A percentile compares a stretch with the other conserved stretches of the same genome.
Conservation (phyloP, 257 asterid species). For the Eustoma russellianum region DNA sequence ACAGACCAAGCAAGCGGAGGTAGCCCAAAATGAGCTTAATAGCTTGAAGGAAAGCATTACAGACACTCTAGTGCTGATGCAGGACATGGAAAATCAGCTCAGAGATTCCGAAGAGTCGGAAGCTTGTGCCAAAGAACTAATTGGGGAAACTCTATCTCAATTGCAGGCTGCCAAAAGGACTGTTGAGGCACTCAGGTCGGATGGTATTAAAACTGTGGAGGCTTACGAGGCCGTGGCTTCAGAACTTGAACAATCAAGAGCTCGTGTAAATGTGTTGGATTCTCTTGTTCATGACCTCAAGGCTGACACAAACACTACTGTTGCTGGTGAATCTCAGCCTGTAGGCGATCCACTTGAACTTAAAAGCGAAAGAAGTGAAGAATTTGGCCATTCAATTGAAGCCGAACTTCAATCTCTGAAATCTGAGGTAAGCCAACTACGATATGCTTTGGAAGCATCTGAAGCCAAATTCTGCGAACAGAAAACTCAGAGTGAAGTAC, state of each 20-base stretch:
- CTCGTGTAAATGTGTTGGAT: slow-evolving; percentile 52
- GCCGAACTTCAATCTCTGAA: slow-evolving; percentile 35
- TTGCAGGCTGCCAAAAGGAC: slow-evolving; percentile 57
- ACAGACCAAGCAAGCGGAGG: slow-evolving; percentile 33
- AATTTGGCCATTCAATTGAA: slow-evolving; percentile 13
- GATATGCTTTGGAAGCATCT: slow-evolving; percentile 56
- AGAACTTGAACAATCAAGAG: slow-evolving; percentile 63
- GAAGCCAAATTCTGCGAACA: slow-evolving; percentile 54
- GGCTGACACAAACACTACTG: slow-evolving; percentile 17
- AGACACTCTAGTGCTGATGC: slow-evolving; percentile 37
- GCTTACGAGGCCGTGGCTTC: slow-evolving; percentile 30
- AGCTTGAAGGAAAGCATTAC: slow-evolving; percentile 44
- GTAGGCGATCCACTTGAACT: slow-evolving; percentile 3
- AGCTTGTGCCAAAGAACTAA: slow-evolving; percentile 40
- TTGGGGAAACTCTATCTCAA: slow-evolving; percentile 54
- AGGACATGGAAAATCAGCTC: slow-evolving; percentile 58
- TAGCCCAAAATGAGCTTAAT: slow-evolving; percentile 32
- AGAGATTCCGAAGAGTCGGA: slow-evolving; percentile 53
- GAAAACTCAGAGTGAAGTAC: slow-evolving; percentile 28
- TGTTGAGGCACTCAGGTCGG: slow-evolving; percentile 47
- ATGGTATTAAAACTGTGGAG: slow-evolving; percentile 46
- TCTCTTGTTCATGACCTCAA: slow-evolving; percentile 47
- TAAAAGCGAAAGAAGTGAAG: neutral
- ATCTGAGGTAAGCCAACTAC: slow-evolving; percentile 43
- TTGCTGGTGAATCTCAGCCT: slow-evolving; percentile 9